Evolutionary conservation across 2,329 filamentous ascomycete species (phyloP), one percentile per base, ranked within the genome.

Genomic region (Sclerotinia spermophila): DNA sequence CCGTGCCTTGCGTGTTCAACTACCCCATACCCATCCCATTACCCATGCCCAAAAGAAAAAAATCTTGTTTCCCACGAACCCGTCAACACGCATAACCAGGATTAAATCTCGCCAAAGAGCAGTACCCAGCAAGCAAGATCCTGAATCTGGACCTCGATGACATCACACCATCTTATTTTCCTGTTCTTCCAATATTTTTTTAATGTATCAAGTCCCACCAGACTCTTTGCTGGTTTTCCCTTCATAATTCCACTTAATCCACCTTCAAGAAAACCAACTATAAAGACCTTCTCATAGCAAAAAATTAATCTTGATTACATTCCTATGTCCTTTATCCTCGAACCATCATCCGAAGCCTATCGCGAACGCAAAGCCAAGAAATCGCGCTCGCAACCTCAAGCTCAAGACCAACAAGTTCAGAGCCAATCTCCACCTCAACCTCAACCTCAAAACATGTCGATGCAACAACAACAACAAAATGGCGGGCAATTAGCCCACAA

Each of bases 41-140:
- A n/a, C 24, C 27, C 42, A 24, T 38, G 33, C 67, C 35, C 53
- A 30, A 65, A 15, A 27, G 3, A 27, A 17, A 53, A 51, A 69
- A 69, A 69, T 69, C 67, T 69, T 69, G 67, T 69, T 69, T 69
- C 62, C 33, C 35, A 65, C 33, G 15, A 53, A n/a, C 62, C 33
- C 35, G 51, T 33, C 35, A 53, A 35, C 62, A 65, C 27, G 62
- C 45, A 48, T 27, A 65, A 65, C 45, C 62, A 65, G 62, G 62
- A 65, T 65, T 53, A 53, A 53, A 17, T 53, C 62, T 65, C 62
- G 45, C 33, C 62, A 65, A 53, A 62, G 17, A 51, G 44, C 35
- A 40, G 67, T 42, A 44, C 30, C n/a, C 44, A 45, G 30, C 55
- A 61, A 45, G 67, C 59, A 65, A 55, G 67, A 69, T 69, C 59